phyloP scores from a whole-genome alignment of 306 rosid genomes.

The Quercus robur region DNA sequence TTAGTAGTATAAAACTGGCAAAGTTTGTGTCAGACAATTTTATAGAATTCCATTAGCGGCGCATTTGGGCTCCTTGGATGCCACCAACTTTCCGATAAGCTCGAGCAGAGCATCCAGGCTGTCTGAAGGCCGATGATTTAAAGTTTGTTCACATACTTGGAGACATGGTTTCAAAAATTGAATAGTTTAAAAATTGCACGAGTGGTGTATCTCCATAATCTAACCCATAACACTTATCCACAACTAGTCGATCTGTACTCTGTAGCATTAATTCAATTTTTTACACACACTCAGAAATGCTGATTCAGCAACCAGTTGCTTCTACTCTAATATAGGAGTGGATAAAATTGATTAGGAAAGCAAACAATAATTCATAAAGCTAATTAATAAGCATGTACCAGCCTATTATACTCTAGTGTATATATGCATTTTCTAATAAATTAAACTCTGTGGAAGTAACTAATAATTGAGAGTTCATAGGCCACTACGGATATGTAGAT shows the following conservation, averaged over 20 bases:
- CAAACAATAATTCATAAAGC: no score
- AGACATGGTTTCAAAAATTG: constrained; percentile 3
- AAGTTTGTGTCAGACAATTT: not conserved
- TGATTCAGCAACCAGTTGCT: not conserved
- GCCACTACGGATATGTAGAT: no score
- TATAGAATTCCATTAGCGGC: not conserved
- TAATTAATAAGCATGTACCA: no score
- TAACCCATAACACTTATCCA: not conserved
- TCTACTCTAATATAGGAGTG: no score
- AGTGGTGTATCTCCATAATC: not conserved
- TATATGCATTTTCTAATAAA: no score
- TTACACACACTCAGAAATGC: not conserved
- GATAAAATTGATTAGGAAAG: no score
- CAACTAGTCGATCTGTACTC: not conserved
- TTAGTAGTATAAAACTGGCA: not conserved
- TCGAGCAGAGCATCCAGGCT: constrained; percentile 13
- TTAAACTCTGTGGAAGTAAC: no score
- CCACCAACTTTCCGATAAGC: constrained; percentile 8
- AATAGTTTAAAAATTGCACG: not conserved
- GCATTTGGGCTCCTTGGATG: constrained; percentile 21
- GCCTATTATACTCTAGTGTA: no score
- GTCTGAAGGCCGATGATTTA: constrained; percentile 7
- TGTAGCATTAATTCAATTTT: not conserved
- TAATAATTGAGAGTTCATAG: no score
- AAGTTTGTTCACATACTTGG: constrained; percentile 3